Evolutionary conservation across 352 stramenopile genomes (phyloP).

Genomic region (Pythium rishiriense): DNA sequence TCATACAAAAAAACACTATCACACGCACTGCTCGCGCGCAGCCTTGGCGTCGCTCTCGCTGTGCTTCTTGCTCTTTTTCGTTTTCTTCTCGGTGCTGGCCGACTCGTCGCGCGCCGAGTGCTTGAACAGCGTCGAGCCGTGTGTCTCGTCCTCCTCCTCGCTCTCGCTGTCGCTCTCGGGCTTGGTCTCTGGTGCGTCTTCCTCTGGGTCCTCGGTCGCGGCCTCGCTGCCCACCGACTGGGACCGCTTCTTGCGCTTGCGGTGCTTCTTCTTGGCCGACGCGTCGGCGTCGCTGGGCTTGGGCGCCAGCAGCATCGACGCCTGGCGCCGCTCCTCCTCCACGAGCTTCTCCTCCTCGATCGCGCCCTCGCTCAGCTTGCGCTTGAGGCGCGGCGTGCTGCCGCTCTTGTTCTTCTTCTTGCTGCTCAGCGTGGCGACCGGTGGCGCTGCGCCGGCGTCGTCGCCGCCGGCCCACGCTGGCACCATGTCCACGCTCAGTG

Average conservation of each 20-base stretch:
- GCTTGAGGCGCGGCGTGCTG: conserved; percentile 77
- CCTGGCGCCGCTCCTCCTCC: conserved; percentile 67
- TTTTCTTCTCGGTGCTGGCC: conserved; percentile 20
- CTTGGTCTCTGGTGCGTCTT: conserved; percentile 30
- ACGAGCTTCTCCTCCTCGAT: conserved; percentile 67
- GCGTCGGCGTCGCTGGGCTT: conserved; percentile 25
- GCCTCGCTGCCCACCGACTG: conserved; percentile 25
- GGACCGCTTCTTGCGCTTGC: conserved; percentile 36
- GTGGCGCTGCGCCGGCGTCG: background rate
- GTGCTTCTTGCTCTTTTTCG: conserved; percentile 35
- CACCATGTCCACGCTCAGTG: conserved; percentile 73
- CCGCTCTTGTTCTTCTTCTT: conserved; percentile 50
- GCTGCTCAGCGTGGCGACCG: background rate
- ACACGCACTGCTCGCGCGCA: conserved; percentile 34
- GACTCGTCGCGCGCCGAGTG: conserved; percentile 10
- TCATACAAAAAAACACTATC: too few species aligned
- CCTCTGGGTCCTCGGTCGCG: conserved; percentile 17
- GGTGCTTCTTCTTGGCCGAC: conserved; percentile 37
- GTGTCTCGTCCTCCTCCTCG: conserved; percentile 13
- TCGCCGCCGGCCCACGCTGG: conserved; percentile 55
- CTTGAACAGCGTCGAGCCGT: conserved; percentile 47
- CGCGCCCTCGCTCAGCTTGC: conserved; percentile 81
- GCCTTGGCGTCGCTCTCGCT: conserved; percentile 22
- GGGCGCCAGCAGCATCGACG: conserved; percentile 64
- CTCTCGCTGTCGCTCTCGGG: conserved; percentile 26